Evolutionary conservation across 2,329 filamentous ascomycete genomes (phyloP).

Genomic region (Cladosporium sp.): DNA sequence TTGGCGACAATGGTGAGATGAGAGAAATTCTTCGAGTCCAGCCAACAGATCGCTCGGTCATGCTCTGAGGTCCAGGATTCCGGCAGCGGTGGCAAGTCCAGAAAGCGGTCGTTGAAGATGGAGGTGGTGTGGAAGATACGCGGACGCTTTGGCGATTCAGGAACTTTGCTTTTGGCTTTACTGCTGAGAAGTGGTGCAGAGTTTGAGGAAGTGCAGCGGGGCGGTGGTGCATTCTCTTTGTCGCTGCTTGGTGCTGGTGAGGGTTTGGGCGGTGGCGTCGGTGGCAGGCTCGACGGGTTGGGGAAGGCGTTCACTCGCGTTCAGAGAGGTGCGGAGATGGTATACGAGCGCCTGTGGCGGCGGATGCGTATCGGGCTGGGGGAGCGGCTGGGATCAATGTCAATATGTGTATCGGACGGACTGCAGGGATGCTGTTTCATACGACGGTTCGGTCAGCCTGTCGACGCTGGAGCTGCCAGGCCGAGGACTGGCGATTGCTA

Average conservation of each 20-base stretch:
- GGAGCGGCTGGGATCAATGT: not conserved
- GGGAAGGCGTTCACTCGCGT: slow-evolving; percentile 17
- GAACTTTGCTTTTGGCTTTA: not conserved
- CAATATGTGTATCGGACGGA: not conserved
- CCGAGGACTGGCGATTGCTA: not conserved
- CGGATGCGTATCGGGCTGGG: slow-evolving; percentile 5
- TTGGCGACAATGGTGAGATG: slow-evolving; percentile 33
- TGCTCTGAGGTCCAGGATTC: slow-evolving; percentile 32
- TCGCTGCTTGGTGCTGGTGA: not conserved
- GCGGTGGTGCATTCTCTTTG: slow-evolving; percentile 15
- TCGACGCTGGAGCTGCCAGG: not conserved
- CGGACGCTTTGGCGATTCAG: not conserved
- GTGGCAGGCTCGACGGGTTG: slow-evolving; percentile 4
- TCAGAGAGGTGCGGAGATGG: slow-evolving; percentile 15
- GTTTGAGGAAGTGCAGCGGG: slow-evolving; percentile 5
- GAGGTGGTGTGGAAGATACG: slow-evolving; percentile 20
- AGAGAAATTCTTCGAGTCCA: slow-evolving; percentile 34
- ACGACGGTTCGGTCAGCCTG: slow-evolving; percentile 2
- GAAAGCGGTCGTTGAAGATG: slow-evolving; percentile 27
- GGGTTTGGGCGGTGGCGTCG: slow-evolving; percentile 10
- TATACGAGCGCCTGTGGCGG: slow-evolving; percentile 19
- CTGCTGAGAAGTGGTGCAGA: slow-evolving; percentile 9
- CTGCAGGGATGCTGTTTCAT: not conserved
- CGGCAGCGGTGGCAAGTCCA: slow-evolving; percentile 34
- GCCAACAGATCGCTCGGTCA: slow-evolving; percentile 38